Evolutionary conservation across 2,329 filamentous ascomycete species (phyloP).

Genomic region (Dryadomyces quercus-mongolicae): DNA sequence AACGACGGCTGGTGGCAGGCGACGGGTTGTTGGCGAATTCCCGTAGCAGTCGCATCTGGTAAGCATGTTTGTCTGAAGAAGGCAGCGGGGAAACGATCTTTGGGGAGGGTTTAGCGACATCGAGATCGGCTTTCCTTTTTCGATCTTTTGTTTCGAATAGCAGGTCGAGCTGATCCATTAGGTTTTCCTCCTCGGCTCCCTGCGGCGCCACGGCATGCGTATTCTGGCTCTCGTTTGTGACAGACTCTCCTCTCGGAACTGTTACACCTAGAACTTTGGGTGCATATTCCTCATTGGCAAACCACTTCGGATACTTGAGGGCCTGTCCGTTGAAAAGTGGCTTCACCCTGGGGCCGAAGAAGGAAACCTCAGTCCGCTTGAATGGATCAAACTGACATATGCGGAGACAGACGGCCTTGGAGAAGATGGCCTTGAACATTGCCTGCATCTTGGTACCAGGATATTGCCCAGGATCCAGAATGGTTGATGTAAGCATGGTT

Average conservation of each 20-base stretch:
- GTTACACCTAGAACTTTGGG: slow-evolving; percentile 2
- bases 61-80: slow-evolving; percentile 1
- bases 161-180: neutral
- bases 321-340: slow-evolving; percentile 11
- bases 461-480: slow-evolving; percentile 16
- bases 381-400: slow-evolving; percentile 14
- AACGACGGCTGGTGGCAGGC: neutral
- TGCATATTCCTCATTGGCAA: slow-evolving; percentile 6
- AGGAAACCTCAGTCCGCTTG: slow-evolving; percentile 7
- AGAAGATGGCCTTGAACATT: slow-evolving; percentile 13
- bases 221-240: too few species aligned
- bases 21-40: slow-evolving; percentile 7
- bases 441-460: neutral
- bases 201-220: neutral
- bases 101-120: neutral
- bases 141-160: neutral
- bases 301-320: slow-evolving; percentile 7
- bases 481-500: slow-evolving; percentile 15
- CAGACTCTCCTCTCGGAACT: neutral
- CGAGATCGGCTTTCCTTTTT: neutral
- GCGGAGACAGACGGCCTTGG: slow-evolving; percentile 15
- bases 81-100: neutral
- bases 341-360: slow-evolving; percentile 13
- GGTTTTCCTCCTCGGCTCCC: neutral
- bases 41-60: slow-evolving; percentile 9